These are phyloP conservation scores for Laetiporus sulphureus DNA, from an alignment of 1,284 basidiomycete genomes.

Conservation along the genomic window DNA sequence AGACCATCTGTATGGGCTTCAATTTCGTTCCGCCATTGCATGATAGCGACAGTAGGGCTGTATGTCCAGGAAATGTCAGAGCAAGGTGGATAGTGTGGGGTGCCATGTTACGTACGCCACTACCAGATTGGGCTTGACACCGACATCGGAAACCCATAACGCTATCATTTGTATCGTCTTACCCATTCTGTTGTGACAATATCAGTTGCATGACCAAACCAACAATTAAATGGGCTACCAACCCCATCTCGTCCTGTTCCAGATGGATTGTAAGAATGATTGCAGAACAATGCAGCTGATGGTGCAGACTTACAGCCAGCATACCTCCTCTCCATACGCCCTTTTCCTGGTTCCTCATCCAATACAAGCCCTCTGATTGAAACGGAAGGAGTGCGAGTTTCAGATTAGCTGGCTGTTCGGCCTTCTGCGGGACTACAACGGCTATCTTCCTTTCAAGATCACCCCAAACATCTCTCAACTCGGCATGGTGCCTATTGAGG, in stretches of 20 bases:
- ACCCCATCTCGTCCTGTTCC: slow-evolving; percentile 85
- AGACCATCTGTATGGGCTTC: slow-evolving; percentile 73
- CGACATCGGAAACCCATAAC: slow-evolving; percentile 73
- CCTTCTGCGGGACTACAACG: slow-evolving; percentile 62
- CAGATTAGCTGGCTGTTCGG: slow-evolving; percentile 75
- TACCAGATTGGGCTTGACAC: slow-evolving; percentile 79
- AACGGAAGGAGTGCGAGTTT: slow-evolving; percentile 72
- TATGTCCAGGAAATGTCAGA: not conserved
- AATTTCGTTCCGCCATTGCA: slow-evolving; percentile 99
- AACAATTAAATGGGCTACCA: slow-evolving; percentile 17
- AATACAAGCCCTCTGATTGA: slow-evolving; percentile 90
- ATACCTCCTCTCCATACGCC: slow-evolving; percentile 89
- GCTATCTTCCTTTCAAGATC: slow-evolving; percentile 67
- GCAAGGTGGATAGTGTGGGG: not conserved
- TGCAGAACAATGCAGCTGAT: not conserved
- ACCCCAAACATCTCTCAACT: slow-evolving; percentile 86
- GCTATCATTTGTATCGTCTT: slow-evolving; percentile 98
- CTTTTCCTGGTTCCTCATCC: slow-evolving; percentile 95
- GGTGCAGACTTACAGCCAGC: slow-evolving; percentile 63
- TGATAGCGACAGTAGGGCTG: slow-evolving; percentile 92
- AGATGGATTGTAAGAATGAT: not conserved
- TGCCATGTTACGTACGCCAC: slow-evolving; percentile 59
- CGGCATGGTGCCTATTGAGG: slow-evolving; percentile 61
- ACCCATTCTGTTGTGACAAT: slow-evolving; percentile 67
- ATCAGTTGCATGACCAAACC: not conserved